Conservation (phyloP, 2,329 filamentous ascomycete species). For the Botrytis pseudocinerea region DNA sequence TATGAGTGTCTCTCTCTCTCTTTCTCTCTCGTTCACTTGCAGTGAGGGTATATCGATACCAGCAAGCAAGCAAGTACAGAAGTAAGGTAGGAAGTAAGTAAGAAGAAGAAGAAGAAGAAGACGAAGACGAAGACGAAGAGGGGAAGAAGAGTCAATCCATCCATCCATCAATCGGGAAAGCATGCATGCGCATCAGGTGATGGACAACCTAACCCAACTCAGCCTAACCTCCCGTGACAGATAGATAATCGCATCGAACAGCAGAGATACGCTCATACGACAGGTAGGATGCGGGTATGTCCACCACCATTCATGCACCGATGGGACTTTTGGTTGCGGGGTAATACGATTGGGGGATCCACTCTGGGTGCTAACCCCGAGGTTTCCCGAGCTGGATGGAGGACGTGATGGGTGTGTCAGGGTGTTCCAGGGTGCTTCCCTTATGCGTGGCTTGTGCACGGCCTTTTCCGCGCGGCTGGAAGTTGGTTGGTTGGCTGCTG, state of each 20-base stretch:
- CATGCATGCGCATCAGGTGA: background rate
- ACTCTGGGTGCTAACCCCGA: background rate
- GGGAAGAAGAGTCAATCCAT: background rate
- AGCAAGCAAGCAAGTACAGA: background rate
- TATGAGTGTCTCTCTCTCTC: too few relatives aligned
- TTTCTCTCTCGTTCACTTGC: background rate
- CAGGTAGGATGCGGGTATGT: background rate
- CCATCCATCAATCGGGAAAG: too few relatives aligned
- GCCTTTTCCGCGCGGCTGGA: background rate
- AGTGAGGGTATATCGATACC: background rate
- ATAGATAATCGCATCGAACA: too few relatives aligned
- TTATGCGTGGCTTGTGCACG: background rate
- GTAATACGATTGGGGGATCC: background rate
- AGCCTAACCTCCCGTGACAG: too few relatives aligned
- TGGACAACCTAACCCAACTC: background rate
- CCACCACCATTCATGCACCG: background rate
- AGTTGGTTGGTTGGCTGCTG: background rate
- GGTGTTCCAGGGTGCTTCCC: background rate
- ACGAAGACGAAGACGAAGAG: background rate
- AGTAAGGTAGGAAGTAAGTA: background rate
- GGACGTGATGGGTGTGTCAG: background rate
- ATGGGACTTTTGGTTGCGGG: background rate
- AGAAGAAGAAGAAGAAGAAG: background rate
- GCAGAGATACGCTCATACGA: background rate
- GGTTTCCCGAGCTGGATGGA: background rate